These are phyloP conservation scores for Paraleonurus japonicus DNA, from an alignment of 257 asterid species.

Conservation along the genomic window DNA sequence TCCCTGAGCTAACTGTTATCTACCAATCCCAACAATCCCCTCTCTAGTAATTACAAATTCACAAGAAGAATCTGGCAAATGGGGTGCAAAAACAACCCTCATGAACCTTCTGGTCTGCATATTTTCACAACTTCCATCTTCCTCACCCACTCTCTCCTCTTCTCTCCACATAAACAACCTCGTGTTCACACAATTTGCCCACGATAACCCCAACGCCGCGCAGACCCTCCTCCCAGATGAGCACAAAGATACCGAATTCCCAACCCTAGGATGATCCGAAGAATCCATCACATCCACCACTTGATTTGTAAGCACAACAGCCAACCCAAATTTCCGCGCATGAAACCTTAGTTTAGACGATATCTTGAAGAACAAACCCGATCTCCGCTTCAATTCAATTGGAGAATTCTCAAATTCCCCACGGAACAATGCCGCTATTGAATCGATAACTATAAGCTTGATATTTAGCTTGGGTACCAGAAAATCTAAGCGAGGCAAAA, in stretches of 20 bases:
- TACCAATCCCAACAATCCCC: slow-evolving; percentile 59
- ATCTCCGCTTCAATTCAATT: slow-evolving; percentile 60
- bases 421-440: slow-evolving; percentile 80
- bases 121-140: slow-evolving; percentile 21
- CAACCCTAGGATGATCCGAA: slow-evolving; percentile 51
- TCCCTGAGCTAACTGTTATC: slow-evolving; percentile 17
- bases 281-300: slow-evolving; percentile 72
- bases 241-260: slow-evolving; percentile 47
- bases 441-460: slow-evolving; percentile 73
- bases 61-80: slow-evolving; percentile 67
- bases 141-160: slow-evolving; percentile 49
- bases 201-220: slow-evolving; percentile 82
- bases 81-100: slow-evolving; percentile 82
- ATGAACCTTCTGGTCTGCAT: slow-evolving; percentile 57
- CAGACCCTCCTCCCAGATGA: slow-evolving; percentile 77
- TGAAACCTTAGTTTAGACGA: slow-evolving; percentile 58
- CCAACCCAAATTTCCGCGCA: slow-evolving; percentile 65
- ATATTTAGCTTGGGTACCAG: slow-evolving; percentile 43
- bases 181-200: slow-evolving; percentile 91
- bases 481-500: slow-evolving; percentile 62
- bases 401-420: slow-evolving; percentile 75
- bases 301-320: slow-evolving; percentile 80
- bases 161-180: slow-evolving; percentile 75
- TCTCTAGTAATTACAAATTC: slow-evolving; percentile 66
- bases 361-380: slow-evolving; percentile 65